Evolutionary conservation across 164 flowering plant species (phyloP), one percentile per base, ranked within the genome.

Genomic region (Santalum album): DNA sequence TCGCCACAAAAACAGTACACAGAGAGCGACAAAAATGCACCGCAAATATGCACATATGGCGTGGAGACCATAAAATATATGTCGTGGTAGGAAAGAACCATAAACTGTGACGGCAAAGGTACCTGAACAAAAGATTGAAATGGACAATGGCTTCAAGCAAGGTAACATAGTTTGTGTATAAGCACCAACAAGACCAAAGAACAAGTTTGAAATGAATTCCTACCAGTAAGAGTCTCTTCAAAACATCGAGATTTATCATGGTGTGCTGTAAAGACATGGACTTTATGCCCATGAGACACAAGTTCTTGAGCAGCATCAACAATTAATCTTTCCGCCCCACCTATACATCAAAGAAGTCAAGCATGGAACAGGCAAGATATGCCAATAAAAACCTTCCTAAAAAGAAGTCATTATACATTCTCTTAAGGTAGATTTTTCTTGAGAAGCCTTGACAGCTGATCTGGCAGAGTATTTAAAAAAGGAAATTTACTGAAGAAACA

Each of bases 321-420:
- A 46, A 46, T 46, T 20, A 46, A 46, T 46, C 50, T 46, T 23
- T 46, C 50, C 16, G 50, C 50, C 14, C 50, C 50, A 19, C 50
- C 50, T 46, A 19, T n/a, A 46, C 18, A 23, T 46, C 50, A 46
- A 38, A 9, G 42, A 12, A 38, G n/a, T 14, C 16, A 12, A 38
- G 42, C 9, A 38, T 38, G 16, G 14, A 38, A 38, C 16, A 9
- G 42, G 14, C 12, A 38, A 38, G 3, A 12, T 1, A 32, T 6
- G 12, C 36, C 17, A 14, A 11, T 9, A 11, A 38, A 38, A 38
- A n/a, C n/a, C n/a, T n/a, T n/a, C 4, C 14, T 12, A 14, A 11
- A 15, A 12, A 38, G 9, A 10, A 38, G 3, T 3, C 14, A 38
- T 38, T 38, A 38, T 0, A 38, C 42, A 38, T 15, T 2, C 42